Percentiles rank a stretch among this genome's conserved stretches.
These are phyloP conservation scores for Metschnikowia picachoensis DNA, from an alignment of 805 yeast genomes.

Conservation along the genomic window DNA sequence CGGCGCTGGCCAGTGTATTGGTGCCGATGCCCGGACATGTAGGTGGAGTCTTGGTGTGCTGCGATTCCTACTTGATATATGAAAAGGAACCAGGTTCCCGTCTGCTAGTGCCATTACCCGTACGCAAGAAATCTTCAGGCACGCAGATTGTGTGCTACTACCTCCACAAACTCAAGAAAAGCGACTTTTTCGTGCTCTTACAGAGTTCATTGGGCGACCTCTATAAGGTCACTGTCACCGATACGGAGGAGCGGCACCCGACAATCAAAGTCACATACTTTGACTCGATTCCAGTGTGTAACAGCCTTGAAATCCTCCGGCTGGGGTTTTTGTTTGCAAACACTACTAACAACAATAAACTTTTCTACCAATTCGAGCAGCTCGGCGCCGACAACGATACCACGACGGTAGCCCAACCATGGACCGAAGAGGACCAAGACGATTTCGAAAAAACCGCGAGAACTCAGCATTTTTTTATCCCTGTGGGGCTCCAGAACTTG, in stretches of 20 bases:
- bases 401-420: constrained; percentile 8
- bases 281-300: constrained; percentile 66
- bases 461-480: constrained; percentile 17
- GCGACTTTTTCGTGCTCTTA: constrained; percentile 59
- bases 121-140: constrained; percentile 25
- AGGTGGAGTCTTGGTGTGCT: constrained; percentile 68
- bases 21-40: constrained; percentile 68
- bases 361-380: constrained; percentile 73
- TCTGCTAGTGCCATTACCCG: constrained; percentile 52
- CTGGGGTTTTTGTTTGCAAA: constrained; percentile 76
- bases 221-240: constrained; percentile 52
- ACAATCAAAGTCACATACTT: constrained; percentile 54
- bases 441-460: background rate
- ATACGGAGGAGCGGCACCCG: constrained; percentile 5
- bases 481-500: constrained; percentile 49
- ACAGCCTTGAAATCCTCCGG: constrained; percentile 55
- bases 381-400: constrained; percentile 55
- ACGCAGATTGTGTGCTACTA: constrained; percentile 50
- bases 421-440: constrained; percentile 3
- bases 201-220: constrained; percentile 75
- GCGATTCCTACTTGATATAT: constrained; percentile 51
- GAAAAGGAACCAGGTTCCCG: constrained; percentile 34
- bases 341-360: constrained; percentile 57
- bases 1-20: constrained; percentile 44
- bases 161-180: constrained; percentile 60